A percentile compares a stretch with the other conserved stretches of the same genome.
Evolutionary conservation across 352 stramenopile genomes (phyloP).

Genomic region (Phytopythium litorale): DNA sequence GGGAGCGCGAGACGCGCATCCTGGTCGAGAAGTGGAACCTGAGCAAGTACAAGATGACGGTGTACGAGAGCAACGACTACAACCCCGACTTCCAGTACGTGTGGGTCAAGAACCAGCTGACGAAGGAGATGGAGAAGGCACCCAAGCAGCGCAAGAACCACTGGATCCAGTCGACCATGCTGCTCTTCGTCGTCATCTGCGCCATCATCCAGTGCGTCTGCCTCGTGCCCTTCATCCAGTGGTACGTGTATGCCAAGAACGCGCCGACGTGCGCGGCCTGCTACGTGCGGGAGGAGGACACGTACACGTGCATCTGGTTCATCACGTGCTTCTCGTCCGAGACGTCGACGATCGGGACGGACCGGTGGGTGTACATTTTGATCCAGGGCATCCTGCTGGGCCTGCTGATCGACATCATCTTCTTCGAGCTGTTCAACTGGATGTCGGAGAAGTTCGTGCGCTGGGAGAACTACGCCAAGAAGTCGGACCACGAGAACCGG

Average conservation of each 20-base stretch:
- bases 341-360: slow-evolving; percentile 68
- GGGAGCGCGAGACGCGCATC: slow-evolving; percentile 84
- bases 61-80: slow-evolving; percentile 85
- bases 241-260: slow-evolving; percentile 89
- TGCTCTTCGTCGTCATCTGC: slow-evolving; percentile 76
- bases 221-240: slow-evolving; percentile 86
- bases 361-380: slow-evolving; percentile 89
- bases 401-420: slow-evolving; percentile 87
- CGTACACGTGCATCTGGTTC: slow-evolving; percentile 78
- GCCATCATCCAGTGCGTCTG: slow-evolving; percentile 78
- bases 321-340: slow-evolving; percentile 79
- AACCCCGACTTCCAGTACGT: slow-evolving; percentile 85
- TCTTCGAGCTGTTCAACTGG: slow-evolving; percentile 88
- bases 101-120: slow-evolving; percentile 84
- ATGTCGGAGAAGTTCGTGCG: slow-evolving; percentile 84
- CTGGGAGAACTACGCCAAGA: slow-evolving; percentile 87
- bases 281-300: slow-evolving; percentile 27
- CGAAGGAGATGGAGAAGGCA: slow-evolving; percentile 87
- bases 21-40: slow-evolving; percentile 89
- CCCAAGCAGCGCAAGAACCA: slow-evolving; percentile 81
- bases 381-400: slow-evolving; percentile 80
- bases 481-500: slow-evolving; percentile 84
- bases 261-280: slow-evolving; percentile 66
- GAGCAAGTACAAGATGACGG: slow-evolving; percentile 86
- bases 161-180: slow-evolving; percentile 84